A percentile compares a stretch with the other conserved stretches of the same genome.
phyloP scores from a whole-genome alignment of 345 rosid genomes.

The Bruguiera gymnorhiza region DNA sequence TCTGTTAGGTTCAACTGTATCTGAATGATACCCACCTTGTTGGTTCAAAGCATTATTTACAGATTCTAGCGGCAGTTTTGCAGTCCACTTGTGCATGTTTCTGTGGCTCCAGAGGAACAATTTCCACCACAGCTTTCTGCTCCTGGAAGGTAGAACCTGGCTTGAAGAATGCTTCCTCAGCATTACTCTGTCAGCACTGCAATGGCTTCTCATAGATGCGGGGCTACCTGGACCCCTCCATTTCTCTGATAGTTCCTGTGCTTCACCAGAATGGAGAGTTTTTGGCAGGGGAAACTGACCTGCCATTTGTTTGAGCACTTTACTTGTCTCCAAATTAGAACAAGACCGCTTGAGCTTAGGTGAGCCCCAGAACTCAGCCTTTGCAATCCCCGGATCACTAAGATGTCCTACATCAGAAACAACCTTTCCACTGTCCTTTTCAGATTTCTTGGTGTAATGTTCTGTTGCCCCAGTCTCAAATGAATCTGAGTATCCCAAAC shows the following conservation, averaged over 20 bases:
- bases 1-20: conserved; percentile 55
- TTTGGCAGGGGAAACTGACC: conserved; percentile 34
- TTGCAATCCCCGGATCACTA: conserved; percentile 81
- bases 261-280: conserved; percentile 40
- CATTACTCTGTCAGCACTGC: conserved; percentile 89
- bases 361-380: conserved; percentile 54
- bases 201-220: conserved; percentile 45
- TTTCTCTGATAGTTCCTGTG: conserved; percentile 25
- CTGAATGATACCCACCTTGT: conserved; percentile 82
- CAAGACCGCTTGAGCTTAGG: conserved; percentile 82
- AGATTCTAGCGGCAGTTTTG: conserved; percentile 35
- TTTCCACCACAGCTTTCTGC: conserved; percentile 89
- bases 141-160: conserved; percentile 88
- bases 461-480: conserved; percentile 23
- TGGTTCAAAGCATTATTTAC: conserved; percentile 39
- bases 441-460: conserved; percentile 14
- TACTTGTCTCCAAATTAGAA: conserved; percentile 60
- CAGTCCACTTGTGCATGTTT: conserved; percentile 48
- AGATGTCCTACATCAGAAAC: conserved; percentile 48
- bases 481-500: conserved; percentile 19
- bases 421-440: conserved; percentile 21
- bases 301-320: conserved; percentile 35
- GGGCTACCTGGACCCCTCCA: conserved; percentile 37
- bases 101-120: conserved; percentile 95
- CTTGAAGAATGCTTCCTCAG: conserved; percentile 85